These are phyloP conservation scores for Gentiana straminea DNA, from an alignment of 257 asterid genomes.

Conservation along the genomic window DNA sequence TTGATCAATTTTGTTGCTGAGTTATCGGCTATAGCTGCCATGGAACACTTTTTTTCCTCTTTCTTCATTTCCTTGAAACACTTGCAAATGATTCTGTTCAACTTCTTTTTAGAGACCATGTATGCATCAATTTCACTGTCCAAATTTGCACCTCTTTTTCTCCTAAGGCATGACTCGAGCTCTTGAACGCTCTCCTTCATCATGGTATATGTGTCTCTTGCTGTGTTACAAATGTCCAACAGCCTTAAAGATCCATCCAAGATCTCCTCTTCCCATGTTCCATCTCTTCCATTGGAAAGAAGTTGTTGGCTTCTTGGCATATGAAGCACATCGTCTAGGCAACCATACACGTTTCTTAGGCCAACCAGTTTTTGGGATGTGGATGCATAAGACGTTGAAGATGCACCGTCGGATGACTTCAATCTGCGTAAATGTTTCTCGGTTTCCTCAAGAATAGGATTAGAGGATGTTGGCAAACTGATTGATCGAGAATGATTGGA, in stretches of 20 bases:
- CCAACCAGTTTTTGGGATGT: constrained; percentile 4
- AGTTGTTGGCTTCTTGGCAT: constrained; percentile 1
- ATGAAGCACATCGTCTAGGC: constrained; percentile 6
- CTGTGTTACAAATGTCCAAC: constrained; percentile 7
- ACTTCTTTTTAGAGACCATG: no score
- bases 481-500: constrained; percentile 16
- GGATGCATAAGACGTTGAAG: constrained; percentile 1
- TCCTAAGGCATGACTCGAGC: no score
- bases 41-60: no score
- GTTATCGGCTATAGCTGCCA: no score
- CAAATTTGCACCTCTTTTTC: no score
- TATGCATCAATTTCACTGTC: no score
- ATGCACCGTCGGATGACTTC: background rate
- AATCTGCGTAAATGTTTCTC: constrained; percentile 12
- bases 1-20: no score
- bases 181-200: no score
- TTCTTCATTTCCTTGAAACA: no score
- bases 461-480: constrained; percentile 21
- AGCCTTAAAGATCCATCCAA: constrained; percentile 7
- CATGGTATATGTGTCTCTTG: background rate
- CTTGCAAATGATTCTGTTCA: no score
- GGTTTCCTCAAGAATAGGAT: constrained; percentile 15
- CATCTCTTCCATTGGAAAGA: background rate
- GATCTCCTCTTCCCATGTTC: background rate
- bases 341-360: background rate